Percentiles rank a stretch among this genome's conserved stretches.
Evolutionary conservation across 2,329 filamentous ascomycete genomes (phyloP).

Genomic region (Kalmusia sp.): DNA sequence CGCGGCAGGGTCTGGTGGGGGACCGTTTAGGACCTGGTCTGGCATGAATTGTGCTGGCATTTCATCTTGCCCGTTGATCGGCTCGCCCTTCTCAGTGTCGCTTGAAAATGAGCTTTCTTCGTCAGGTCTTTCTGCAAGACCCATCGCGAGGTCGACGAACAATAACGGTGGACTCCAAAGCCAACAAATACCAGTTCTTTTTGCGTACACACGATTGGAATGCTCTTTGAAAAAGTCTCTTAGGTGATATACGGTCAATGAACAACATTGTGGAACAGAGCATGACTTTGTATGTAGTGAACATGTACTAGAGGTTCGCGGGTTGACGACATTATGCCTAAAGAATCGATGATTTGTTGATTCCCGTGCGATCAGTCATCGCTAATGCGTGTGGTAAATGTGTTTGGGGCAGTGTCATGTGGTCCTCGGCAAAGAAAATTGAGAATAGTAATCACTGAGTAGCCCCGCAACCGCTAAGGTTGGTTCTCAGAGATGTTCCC

Average conservation of each 20-base stretch:
- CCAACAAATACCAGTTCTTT: background rate
- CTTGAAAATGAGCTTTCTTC: background rate
- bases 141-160: background rate
- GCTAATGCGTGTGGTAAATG: background rate
- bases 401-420: background rate
- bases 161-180: background rate
- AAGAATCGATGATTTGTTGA: background rate
- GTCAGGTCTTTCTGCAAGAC: background rate
- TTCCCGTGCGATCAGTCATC: slow-evolving; percentile 4
- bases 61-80: background rate
- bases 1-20: background rate
- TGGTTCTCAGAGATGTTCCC: background rate
- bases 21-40: background rate
- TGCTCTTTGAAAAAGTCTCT: too few species aligned
- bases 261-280: too few species aligned
- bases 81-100: background rate
- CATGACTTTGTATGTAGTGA: background rate
- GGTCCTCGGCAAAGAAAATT: background rate
- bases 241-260: too few species aligned
- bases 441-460: slow-evolving; percentile 4
- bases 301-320: background rate
- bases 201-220: too few species aligned
- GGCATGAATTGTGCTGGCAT: background rate
- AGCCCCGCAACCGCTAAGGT: background rate
- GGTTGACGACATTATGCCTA: background rate